These are phyloP conservation scores for Hordeum pubiflorum DNA, from an alignment of 202 grass and related monocot genomes.

Conservation along the genomic window DNA sequence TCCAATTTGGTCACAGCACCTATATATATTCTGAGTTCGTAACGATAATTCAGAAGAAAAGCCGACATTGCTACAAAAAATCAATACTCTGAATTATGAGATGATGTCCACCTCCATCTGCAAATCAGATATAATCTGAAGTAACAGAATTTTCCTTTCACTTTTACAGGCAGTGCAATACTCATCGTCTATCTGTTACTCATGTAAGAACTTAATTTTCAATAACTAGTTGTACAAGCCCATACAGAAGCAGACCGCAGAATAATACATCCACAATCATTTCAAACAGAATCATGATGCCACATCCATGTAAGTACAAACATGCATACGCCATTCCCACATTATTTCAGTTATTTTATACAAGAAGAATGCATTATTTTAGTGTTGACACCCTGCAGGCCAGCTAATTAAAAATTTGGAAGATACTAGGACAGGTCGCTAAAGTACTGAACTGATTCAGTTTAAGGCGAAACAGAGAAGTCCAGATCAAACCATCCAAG, in stretches of 20 bases:
- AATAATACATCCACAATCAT: background rate
- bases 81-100: background rate
- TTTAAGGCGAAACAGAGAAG: background rate
- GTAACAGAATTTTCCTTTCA: background rate
- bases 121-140: background rate
- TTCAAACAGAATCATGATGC: background rate
- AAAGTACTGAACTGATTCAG: background rate
- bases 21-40: background rate
- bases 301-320: background rate
- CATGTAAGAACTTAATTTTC: background rate
- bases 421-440: background rate
- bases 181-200: background rate
- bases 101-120: background rate
- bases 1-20: background rate
- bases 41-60: background rate
- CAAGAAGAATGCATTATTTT: background rate
- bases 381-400: background rate
- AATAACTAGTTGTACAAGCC: background rate
- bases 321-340: background rate
- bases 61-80: background rate
- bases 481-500: background rate
- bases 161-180: background rate
- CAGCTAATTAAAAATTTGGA: background rate
- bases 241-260: background rate
- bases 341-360: background rate